These are phyloP conservation scores for Porpolomopsis calyptriformis DNA, from an alignment of 768 basidiomycete genomes.

Conservation along the genomic window DNA sequence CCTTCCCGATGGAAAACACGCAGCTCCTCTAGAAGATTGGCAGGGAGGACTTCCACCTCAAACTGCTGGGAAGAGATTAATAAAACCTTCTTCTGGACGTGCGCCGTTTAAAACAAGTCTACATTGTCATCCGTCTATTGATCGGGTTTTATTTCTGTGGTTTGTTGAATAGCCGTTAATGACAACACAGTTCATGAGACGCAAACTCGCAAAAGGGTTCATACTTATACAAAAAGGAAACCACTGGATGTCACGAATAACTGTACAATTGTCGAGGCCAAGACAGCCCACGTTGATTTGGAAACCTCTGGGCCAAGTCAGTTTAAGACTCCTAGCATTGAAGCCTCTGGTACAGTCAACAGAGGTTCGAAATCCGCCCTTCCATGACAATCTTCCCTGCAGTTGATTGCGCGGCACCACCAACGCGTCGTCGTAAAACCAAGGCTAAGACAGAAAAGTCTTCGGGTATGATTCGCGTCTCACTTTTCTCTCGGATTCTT, in stretches of 20 bases:
- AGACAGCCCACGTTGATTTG: too few relatives aligned
- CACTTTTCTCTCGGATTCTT: not conserved
- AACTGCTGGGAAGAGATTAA: not conserved
- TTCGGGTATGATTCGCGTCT: not conserved
- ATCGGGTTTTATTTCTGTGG: not conserved
- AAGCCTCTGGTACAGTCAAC: too few relatives aligned
- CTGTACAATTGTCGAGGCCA: too few relatives aligned
- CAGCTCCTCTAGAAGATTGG: slow-evolving; percentile 35
- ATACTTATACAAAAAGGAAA: not conserved
- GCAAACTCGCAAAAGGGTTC: not conserved
- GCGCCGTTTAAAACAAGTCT: not conserved
- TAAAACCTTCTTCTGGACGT: not conserved
- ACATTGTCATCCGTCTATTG: not conserved
- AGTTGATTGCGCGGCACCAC: not conserved
- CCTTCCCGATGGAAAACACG: slow-evolving; percentile 32
- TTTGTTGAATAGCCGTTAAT: not conserved
- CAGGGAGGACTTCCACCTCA: slow-evolving; percentile 18
- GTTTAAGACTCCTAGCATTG: too few relatives aligned
- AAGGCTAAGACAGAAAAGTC: not conserved
- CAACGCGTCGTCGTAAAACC: not conserved
- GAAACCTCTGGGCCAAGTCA: too few relatives aligned
- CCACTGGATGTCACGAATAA: too few relatives aligned
- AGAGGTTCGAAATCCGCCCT: too few relatives aligned
- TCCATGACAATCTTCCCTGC: not conserved
- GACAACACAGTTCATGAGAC: not conserved